Conservation (phyloP, 345 rosid species). For the Gossypium turneri region DNA sequence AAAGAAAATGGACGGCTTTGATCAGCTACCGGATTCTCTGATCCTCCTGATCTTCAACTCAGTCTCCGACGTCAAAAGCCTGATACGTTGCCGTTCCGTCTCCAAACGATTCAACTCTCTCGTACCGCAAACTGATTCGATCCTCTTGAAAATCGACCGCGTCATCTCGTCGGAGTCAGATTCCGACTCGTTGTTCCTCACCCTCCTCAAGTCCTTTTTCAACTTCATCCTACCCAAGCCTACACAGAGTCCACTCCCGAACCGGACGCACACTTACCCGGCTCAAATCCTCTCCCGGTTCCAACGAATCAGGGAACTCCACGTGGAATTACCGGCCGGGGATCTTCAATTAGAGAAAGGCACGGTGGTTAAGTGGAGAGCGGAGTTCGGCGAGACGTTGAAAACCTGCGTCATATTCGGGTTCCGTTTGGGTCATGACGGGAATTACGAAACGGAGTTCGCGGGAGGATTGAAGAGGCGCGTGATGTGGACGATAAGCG, state of each 20-base stretch:
- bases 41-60: slow-evolving; percentile 43
- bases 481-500: slow-evolving; percentile 53
- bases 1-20: slow-evolving; percentile 37
- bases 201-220: slow-evolving; percentile 16
- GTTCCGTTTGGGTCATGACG: slow-evolving; percentile 1
- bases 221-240: slow-evolving; percentile 8
- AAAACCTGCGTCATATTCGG: slow-evolving; percentile 7
- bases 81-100: slow-evolving; percentile 43
- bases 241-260: slow-evolving; percentile 15
- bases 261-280: slow-evolving; percentile 17
- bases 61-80: slow-evolving; percentile 41
- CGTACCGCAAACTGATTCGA: slow-evolving; percentile 39
- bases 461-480: slow-evolving; percentile 37
- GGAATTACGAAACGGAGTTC: slow-evolving; percentile 16
- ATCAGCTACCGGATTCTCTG: slow-evolving; percentile 43
- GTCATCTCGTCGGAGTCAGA: slow-evolving; percentile 40
- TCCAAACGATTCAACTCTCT: slow-evolving; percentile 49
- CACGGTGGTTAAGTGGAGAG: slow-evolving; percentile 13
- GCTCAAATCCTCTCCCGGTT: slow-evolving; percentile 10
- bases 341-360: slow-evolving; percentile 11
- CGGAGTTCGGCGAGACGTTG: slow-evolving; percentile 10
- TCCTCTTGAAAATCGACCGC: slow-evolving; percentile 42
- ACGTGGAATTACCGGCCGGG: slow-evolving; percentile 1
- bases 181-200: slow-evolving; percentile 24
- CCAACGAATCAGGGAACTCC: slow-evolving; percentile 7